A percentile compares a stretch with the other conserved stretches of the same genome.
Evolutionary conservation across 2,329 filamentous ascomycete genomes (phyloP).

Genomic region (Escovopsis weberi): DNA sequence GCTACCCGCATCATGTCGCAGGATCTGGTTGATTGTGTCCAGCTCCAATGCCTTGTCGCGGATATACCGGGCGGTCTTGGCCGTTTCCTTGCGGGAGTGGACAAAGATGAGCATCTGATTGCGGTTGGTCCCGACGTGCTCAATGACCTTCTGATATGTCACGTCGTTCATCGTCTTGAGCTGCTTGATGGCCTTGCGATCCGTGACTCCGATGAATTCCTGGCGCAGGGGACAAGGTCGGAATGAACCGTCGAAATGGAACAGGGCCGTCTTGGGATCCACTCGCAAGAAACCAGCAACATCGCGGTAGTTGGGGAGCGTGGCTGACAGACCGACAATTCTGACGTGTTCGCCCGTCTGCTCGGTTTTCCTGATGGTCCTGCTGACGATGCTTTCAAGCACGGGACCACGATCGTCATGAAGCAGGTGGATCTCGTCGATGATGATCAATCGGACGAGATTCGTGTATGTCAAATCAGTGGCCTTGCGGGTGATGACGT

Average conservation of each 20-base stretch:
- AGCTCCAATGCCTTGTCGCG: slow-evolving; percentile 93
- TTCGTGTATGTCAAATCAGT: slow-evolving; percentile 96
- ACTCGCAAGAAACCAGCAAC: slow-evolving; percentile 92
- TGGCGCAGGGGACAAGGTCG: slow-evolving; percentile 88
- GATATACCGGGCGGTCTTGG: slow-evolving; percentile 92
- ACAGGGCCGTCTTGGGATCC: slow-evolving; percentile 70
- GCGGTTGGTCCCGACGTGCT: slow-evolving; percentile 81
- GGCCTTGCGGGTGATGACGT: slow-evolving; percentile 95
- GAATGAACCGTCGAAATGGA: slow-evolving; percentile 92
- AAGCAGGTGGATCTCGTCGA: slow-evolving; percentile 94
- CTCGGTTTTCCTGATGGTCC: slow-evolving; percentile 84
- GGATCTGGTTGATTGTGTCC: slow-evolving; percentile 91
- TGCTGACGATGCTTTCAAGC: slow-evolving; percentile 87
- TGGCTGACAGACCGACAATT: slow-evolving; percentile 84
- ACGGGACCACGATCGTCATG: slow-evolving; percentile 97
- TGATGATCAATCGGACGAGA: slow-evolving; percentile 88
- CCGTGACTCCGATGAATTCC: slow-evolving; percentile 93
- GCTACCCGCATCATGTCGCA: slow-evolving; percentile 83
- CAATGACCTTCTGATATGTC: slow-evolving; percentile 91
- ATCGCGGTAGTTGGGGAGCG: slow-evolving; percentile 89
- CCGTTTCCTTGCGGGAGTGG: slow-evolving; percentile 94
- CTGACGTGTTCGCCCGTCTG: slow-evolving; percentile 89
- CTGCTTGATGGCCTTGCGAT: slow-evolving; percentile 97
- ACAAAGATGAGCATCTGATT: slow-evolving; percentile 99
- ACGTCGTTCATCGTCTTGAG: slow-evolving; percentile 99